These are phyloP conservation scores for Posidonia australis DNA, from an alignment of 106 monocot species.

Conservation along the genomic window DNA sequence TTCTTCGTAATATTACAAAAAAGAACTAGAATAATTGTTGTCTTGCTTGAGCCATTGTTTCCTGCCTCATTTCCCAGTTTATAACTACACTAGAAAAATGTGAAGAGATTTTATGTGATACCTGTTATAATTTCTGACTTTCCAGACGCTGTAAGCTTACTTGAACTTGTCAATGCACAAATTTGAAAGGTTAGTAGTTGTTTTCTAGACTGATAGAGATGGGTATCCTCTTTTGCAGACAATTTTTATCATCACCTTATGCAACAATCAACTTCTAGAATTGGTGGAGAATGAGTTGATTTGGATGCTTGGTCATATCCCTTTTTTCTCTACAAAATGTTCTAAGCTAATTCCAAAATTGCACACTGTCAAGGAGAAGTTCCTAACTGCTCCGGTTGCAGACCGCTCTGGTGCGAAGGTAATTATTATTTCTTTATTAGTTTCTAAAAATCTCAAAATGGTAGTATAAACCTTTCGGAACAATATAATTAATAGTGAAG, in stretches of 20 bases:
- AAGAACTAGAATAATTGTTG: too few relatives aligned
- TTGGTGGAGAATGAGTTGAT: slow-evolving; percentile 20
- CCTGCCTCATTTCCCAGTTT: too few relatives aligned
- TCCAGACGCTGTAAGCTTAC: too few relatives aligned
- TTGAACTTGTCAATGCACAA: too few relatives aligned
- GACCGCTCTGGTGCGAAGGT: slow-evolving; percentile 24
- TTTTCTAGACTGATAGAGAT: background rate
- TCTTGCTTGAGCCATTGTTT: too few relatives aligned
- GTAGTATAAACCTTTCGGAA: too few relatives aligned
- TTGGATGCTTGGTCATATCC: slow-evolving; percentile 30
- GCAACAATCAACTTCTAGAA: slow-evolving; percentile 20
- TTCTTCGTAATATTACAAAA: too few relatives aligned
- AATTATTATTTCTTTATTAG: background rate
- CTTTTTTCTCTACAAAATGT: slow-evolving; percentile 25
- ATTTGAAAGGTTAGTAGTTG: too few relatives aligned
- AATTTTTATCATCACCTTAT: slow-evolving; percentile 41
- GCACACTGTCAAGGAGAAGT: slow-evolving; percentile 40
- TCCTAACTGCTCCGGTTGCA: slow-evolving; percentile 24
- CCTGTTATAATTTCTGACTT: too few relatives aligned
- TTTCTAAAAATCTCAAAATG: background rate
- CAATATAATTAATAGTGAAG: too few relatives aligned
- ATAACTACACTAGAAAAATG: too few relatives aligned
- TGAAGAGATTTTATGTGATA: too few relatives aligned
- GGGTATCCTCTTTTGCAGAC: slow-evolving; percentile 31
- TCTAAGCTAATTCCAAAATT: slow-evolving; percentile 34